Evolutionary conservation across 768 basidiomycete species (phyloP).

Genomic region (Brasilioporus rufonigricans): DNA sequence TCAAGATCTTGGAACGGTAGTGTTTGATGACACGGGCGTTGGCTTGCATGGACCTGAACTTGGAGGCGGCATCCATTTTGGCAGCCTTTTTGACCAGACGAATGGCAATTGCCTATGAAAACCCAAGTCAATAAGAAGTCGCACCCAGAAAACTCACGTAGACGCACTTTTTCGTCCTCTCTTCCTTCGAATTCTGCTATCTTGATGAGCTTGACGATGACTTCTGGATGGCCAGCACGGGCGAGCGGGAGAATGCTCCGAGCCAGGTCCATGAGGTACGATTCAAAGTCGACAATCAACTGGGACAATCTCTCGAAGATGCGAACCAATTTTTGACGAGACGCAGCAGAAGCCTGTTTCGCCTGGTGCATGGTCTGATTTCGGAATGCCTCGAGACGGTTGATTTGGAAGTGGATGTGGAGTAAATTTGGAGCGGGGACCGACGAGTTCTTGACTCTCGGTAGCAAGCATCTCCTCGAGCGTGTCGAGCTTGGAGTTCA

Average conservation of each 20-base stretch:
- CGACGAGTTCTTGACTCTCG: conserved; percentile 74
- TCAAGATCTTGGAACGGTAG: conserved; percentile 87
- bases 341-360: conserved; percentile 70
- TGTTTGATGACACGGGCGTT: conserved; percentile 93
- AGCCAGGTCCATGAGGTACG: conserved; percentile 76
- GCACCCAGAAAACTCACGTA: background rate
- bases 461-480: conserved; percentile 74
- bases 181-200: conserved; percentile 89
- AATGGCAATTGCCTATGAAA: conserved; percentile 80
- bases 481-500: conserved; percentile 79
- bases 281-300: conserved; percentile 80
- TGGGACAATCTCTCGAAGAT: conserved; percentile 86
- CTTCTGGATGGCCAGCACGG: conserved; percentile 73
- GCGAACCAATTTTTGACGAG: conserved; percentile 63
- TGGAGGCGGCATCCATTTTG: conserved; percentile 88
- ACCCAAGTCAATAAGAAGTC: background rate
- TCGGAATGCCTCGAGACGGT: conserved; percentile 88
- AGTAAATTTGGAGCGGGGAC: conserved; percentile 88
- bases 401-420: conserved; percentile 86
- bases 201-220: conserved; percentile 91
- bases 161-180: conserved; percentile 86
- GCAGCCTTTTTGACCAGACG: conserved; percentile 92
- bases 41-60: conserved; percentile 91
- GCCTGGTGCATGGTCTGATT: conserved; percentile 96
- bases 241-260: conserved; percentile 74